These are phyloP conservation scores for Colletotrichum horii DNA, from an alignment of 2,329 filamentous ascomycete species.

Conservation along the genomic window DNA sequence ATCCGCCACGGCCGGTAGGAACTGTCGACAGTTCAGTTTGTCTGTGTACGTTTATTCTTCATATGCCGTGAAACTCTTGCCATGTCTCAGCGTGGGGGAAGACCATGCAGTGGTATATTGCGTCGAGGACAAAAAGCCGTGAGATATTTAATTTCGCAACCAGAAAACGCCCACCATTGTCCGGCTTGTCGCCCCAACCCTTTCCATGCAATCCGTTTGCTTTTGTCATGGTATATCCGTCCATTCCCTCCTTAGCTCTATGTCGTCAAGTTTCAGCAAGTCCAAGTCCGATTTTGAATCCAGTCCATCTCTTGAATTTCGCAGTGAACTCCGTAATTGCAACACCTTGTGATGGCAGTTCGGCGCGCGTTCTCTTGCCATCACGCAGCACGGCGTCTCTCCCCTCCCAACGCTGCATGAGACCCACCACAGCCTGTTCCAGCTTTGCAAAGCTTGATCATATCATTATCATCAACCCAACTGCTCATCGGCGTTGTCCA, in stretches of 20 bases:
- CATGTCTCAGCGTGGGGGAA: not conserved
- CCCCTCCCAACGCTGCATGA: not conserved
- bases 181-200: not conserved
- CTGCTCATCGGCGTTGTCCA: not conserved
- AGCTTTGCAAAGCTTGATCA: not conserved
- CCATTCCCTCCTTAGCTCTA: not conserved
- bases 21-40: not conserved
- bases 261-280: not conserved
- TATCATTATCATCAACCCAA: not conserved
- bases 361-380: not conserved
- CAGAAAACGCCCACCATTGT: not conserved
- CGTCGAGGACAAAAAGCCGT: not conserved
- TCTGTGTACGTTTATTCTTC: not conserved
- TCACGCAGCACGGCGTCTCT: not conserved
- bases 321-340: not conserved
- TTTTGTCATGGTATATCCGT: slow-evolving; percentile 14
- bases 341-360: not conserved
- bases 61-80: not conserved
- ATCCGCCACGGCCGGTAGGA: not conserved
- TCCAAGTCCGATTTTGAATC: not conserved
- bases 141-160: not conserved
- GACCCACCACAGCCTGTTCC: not conserved
- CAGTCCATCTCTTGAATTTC: not conserved
- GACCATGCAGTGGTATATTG: not conserved
- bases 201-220: slow-evolving; percentile 20